These are phyloP conservation scores for Aspergillus melleus DNA, from an alignment of 2,329 filamentous ascomycete species.

Conservation along the genomic window DNA sequence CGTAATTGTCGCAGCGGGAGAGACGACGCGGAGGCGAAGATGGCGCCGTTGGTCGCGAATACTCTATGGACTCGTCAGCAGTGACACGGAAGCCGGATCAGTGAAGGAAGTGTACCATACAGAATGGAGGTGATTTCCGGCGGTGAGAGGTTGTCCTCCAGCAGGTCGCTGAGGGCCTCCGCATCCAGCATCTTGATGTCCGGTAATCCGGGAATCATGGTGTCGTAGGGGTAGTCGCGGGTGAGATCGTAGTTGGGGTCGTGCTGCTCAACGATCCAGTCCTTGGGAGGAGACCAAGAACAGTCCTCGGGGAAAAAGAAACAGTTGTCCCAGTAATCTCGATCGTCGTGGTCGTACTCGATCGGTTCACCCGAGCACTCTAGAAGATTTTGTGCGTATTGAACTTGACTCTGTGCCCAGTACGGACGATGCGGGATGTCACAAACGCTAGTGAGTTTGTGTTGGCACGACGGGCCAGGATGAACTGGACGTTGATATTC, in stretches of 20 bases:
- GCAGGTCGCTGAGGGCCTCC: conserved; percentile 41
- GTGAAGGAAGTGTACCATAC: conserved; percentile 24
- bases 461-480: conserved; percentile 13
- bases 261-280: conserved; percentile 30
- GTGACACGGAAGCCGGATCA: background rate
- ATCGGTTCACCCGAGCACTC: conserved; percentile 42
- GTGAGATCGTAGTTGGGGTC: conserved; percentile 15
- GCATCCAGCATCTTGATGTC: conserved; percentile 47
- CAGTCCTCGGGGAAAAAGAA: conserved; percentile 48
- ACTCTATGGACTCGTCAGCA: conserved; percentile 30
- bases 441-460: conserved; percentile 8
- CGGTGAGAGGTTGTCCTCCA: conserved; percentile 44
- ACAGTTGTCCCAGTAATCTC: conserved; percentile 43
- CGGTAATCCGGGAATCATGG: conserved; percentile 43
- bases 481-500: conserved; percentile 25
- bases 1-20: conserved; percentile 42
- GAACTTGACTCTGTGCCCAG: conserved; percentile 39
- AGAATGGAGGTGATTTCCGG: conserved; percentile 47
- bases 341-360: conserved; percentile 45
- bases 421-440: conserved; percentile 34
- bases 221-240: conserved; percentile 25
- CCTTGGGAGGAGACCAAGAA: conserved; percentile 38
- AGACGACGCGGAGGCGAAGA: conserved; percentile 44
- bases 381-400: conserved; percentile 42
- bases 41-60: conserved; percentile 45